These are phyloP conservation scores for Cladobotryum mycophilum DNA, from an alignment of 2,329 filamentous ascomycete genomes.

Conservation along the genomic window DNA sequence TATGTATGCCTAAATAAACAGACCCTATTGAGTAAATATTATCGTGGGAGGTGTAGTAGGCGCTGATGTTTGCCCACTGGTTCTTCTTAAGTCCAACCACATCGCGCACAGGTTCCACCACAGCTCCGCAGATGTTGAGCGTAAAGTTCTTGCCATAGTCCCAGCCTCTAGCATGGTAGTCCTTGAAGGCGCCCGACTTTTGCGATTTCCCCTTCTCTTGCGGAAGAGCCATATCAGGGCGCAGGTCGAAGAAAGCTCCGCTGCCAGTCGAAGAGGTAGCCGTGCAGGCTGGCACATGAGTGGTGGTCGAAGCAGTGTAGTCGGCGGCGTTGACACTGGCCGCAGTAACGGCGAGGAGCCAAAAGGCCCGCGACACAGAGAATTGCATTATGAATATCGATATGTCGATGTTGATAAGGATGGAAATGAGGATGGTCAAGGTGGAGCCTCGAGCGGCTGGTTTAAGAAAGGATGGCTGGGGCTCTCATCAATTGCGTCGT, in stretches of 20 bases:
- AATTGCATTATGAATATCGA: background rate
- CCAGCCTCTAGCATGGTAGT: slow-evolving; percentile 62
- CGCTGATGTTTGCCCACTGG: slow-evolving; percentile 68
- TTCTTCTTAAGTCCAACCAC: slow-evolving; percentile 58
- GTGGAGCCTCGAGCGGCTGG: background rate
- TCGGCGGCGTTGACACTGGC: slow-evolving; percentile 30
- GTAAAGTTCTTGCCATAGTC: slow-evolving; percentile 80
- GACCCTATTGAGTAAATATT: slow-evolving; percentile 71
- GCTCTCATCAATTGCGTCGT: too few species aligned
- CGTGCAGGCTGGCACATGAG: slow-evolving; percentile 45
- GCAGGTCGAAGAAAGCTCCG: slow-evolving; percentile 54
- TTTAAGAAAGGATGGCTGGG: too few species aligned
- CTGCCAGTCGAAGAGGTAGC: slow-evolving; percentile 48
- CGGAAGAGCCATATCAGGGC: slow-evolving; percentile 45
- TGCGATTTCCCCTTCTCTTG: slow-evolving; percentile 39
- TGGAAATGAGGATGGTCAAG: background rate
- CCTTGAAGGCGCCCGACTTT: slow-evolving; percentile 37
- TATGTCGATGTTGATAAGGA: background rate
- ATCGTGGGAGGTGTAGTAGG: slow-evolving; percentile 62
- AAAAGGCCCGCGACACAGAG: slow-evolving; percentile 17
- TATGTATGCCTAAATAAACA: slow-evolving; percentile 27
- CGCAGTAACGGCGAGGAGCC: slow-evolving; percentile 31
- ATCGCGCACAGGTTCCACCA: slow-evolving; percentile 59
- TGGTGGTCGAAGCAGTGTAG: slow-evolving; percentile 34
- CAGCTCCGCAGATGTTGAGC: slow-evolving; percentile 71